These are phyloP conservation scores for Pyrenophora tritici-repentis DNA, from an alignment of 2,329 filamentous ascomycete species.

Conservation along the genomic window DNA sequence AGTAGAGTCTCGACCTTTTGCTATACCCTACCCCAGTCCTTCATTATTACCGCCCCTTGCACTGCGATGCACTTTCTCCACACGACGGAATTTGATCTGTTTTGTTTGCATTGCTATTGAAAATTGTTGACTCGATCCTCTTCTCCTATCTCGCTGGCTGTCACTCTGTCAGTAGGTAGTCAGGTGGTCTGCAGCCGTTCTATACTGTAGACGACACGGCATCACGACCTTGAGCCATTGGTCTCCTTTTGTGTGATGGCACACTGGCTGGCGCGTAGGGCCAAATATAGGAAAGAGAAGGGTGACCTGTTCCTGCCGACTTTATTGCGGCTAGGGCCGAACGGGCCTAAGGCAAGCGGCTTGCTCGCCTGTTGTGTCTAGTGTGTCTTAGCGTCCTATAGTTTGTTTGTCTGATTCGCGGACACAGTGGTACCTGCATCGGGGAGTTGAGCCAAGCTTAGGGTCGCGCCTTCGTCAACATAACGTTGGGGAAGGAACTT, in stretches of 20 bases:
- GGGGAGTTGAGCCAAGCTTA: constrained; percentile 18
- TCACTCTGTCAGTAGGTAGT: neutral
- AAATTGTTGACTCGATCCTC: neutral
- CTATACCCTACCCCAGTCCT: constrained; percentile 13
- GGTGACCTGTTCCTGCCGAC: constrained; percentile 13
- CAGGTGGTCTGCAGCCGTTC: no score
- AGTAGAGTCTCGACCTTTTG: constrained; percentile 13
- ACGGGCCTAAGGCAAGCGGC: constrained; percentile 20
- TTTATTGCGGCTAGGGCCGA: constrained; percentile 16
- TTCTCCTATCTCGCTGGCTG: neutral
- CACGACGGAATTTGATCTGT: constrained; percentile 5
- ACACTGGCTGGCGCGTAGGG: no score
- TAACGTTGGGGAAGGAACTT: constrained; percentile 9
- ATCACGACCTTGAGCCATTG: neutral
- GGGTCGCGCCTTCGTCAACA: constrained; percentile 28
- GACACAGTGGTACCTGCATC: constrained; percentile 18
- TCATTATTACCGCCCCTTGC: constrained; percentile 17
- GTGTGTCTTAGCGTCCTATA: no score
- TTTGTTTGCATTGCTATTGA: constrained; percentile 1
- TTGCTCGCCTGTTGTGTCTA: constrained; percentile 2
- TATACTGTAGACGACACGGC: no score
- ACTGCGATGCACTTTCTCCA: neutral
- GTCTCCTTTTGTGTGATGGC: neutral
- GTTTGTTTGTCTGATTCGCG: constrained; percentile 9
- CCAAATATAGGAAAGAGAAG: constrained; percentile 12